Evolutionary conservation across 257 asterid species (phyloP).

Genomic region (Nicotiana sylvestris): DNA sequence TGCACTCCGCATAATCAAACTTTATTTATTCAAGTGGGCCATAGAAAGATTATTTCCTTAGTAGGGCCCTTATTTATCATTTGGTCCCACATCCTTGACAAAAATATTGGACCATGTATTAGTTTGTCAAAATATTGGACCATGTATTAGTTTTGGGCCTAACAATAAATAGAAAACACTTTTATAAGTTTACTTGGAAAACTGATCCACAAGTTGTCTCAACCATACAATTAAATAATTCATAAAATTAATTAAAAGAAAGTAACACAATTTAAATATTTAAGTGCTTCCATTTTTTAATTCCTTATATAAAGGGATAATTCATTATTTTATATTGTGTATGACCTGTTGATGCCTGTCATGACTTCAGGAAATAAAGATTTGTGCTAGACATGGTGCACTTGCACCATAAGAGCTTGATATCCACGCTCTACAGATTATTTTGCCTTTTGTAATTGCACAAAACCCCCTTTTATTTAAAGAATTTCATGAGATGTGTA

Average conservation of each 20-base stretch:
- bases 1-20: background rate
- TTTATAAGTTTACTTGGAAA: background rate
- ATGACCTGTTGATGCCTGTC: background rate
- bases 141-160: background rate
- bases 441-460: background rate
- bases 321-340: background rate
- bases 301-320: background rate
- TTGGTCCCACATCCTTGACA: background rate
- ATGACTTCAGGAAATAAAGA: background rate
- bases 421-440: background rate
- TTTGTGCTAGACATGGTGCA: background rate
- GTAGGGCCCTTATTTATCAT: background rate
- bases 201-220: background rate
- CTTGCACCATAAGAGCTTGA: background rate
- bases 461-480: background rate
- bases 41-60: background rate
- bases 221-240: slow-evolving; percentile 5
- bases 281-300: background rate
- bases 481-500: background rate
- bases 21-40: background rate
- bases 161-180: background rate
- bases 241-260: background rate
- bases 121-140: background rate
- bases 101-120: background rate
- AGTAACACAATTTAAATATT: background rate